Base-by-base conservation (phyloP, 805 yeast species). In the Hanseniaspora singularis region DNA sequence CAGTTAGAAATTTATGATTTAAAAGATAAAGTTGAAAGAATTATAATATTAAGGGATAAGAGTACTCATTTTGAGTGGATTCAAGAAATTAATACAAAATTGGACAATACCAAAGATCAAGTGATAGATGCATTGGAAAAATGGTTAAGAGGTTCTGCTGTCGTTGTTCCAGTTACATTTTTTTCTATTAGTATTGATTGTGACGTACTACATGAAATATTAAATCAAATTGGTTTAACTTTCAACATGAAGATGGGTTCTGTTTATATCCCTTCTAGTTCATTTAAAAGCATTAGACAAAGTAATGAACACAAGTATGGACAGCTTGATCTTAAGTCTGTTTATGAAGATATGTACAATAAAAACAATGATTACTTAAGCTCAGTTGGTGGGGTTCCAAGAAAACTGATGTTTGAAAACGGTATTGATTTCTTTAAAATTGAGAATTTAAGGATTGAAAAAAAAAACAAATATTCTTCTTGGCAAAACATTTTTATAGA, bases 181-280 rank as follows among this genome's bases (percentile, higher is more conserved):
- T 62, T 59, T 33, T 54, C 64, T 0, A 50, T 52, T 10, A 53
- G 65, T 8, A 26, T 63, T n/a, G 56, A 55, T 15, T 53, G 56
- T 41, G 57, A 56, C 37, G 58, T 54, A 48, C 51, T 62, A 46
- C 59, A 58, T 46, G 61, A 57, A 34, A 51, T 61, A 3, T 54
- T 60, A 40, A 56, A 55, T 16, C 38, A 46, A 14, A 41, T 58
- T 23, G 58, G 60, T 9, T 40, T 47, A n/a, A 50, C 45, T 22
- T 57, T 57, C 38, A 44, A 51, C 3, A 36, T 60, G 4, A 49
- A 50, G 19, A 36, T 62, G 14, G 66, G 66, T 3, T 48, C 60
- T 9, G 65, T 65, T 14, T 52, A 50, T 26, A 3, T 60, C 54
- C 40, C 58, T 55, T 27, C 38, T 37, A 23, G 46, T 33, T 18